Conservation (phyloP, 768 basidiomycete genomes). For the Boletellus ananas region DNA sequence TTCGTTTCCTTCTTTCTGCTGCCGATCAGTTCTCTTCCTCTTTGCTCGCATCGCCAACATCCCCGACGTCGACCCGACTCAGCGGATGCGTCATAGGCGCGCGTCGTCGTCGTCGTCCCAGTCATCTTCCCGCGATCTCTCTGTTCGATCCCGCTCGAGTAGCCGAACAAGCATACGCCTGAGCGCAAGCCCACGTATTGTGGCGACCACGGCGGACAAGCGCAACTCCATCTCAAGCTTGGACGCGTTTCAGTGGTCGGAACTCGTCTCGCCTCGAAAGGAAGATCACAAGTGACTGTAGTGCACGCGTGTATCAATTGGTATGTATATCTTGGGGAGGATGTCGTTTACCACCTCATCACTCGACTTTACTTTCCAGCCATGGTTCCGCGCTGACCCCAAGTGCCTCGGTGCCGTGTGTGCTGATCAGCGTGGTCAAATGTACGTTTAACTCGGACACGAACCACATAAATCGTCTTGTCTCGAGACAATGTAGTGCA, state of each 20-base stretch:
- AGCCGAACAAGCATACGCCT: slow-evolving; percentile 38
- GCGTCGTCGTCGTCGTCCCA: slow-evolving; percentile 70
- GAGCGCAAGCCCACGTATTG: slow-evolving; percentile 31
- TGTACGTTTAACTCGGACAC: slow-evolving; percentile 5
- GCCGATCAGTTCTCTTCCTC: slow-evolving; percentile 60
- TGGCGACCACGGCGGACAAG: slow-evolving; percentile 28
- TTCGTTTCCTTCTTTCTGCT: background rate
- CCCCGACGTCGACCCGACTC: slow-evolving; percentile 69
- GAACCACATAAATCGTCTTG: background rate
- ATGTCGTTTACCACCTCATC: background rate
- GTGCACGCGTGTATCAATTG: background rate
- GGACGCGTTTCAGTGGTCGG: slow-evolving; percentile 33
- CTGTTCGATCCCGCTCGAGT: slow-evolving; percentile 39
- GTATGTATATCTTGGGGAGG: background rate
- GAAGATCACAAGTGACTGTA: slow-evolving; percentile 20
- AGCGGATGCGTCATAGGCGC: slow-evolving; percentile 75
- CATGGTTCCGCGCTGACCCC: background rate
- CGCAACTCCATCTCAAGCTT: slow-evolving; percentile 30
- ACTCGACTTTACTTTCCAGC: slow-evolving; percentile 8
- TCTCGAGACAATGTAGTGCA: slow-evolving; percentile 7
- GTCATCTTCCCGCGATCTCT: slow-evolving; percentile 38
- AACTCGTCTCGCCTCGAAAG: slow-evolving; percentile 30
- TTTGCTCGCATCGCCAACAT: slow-evolving; percentile 76
- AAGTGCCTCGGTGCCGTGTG: slow-evolving; percentile 1
- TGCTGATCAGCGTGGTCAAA: slow-evolving; percentile 1